Base-by-base conservation (phyloP, 208 protist species). In the Wallacemonas rigidus region DNA sequence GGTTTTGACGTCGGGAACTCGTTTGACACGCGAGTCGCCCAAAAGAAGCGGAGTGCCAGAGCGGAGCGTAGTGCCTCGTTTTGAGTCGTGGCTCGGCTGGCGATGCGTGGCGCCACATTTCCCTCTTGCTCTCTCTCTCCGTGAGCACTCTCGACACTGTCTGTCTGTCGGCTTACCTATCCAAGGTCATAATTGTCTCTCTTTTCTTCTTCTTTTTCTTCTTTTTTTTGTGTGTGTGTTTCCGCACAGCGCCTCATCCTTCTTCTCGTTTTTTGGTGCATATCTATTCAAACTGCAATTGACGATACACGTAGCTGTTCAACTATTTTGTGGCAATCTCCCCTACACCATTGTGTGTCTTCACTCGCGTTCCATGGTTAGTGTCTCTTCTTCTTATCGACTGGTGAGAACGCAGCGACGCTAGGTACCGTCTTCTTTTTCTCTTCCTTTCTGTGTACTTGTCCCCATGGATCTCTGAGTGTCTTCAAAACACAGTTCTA, bases 191-290 rank as follows among this genome's bases (percentile, higher is more conserved):
- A 7, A 64, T 35, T 26, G 17, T 48, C 41, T 62, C 56, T 57
- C 41, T 63, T 61, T 72, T 61, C 51, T 54, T 64, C 35, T 56
- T 56, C 2, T 50, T 65, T 3, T 73, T 57, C 51, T 14, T 36
- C 69, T n/a, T 55, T 15, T 56, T 17, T 64, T 2, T 17, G 11
- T 2, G 17, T 65, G 38, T 36, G 2, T 14, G 8, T 45, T 26
- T 26, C 26, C 26, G 26, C 26, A 26, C 58, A 35, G 6, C 48
- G 50, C 51, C 58, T 60, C 65, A 50, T 50, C 45, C 12, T n/a
- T 41, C 26, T 26, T 26, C 26, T 0, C 26, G 26, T 26, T 26
- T 26, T 26, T 26, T 26, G 26, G 26, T 26, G 26, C 26, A 26
- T 26, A 26, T 26, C 26, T 26, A 26, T 26, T 26, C 26, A 26